phyloP scores from a whole-genome alignment of 2,329 filamentous ascomycete genomes.

The Verticillium dahliae region DNA sequence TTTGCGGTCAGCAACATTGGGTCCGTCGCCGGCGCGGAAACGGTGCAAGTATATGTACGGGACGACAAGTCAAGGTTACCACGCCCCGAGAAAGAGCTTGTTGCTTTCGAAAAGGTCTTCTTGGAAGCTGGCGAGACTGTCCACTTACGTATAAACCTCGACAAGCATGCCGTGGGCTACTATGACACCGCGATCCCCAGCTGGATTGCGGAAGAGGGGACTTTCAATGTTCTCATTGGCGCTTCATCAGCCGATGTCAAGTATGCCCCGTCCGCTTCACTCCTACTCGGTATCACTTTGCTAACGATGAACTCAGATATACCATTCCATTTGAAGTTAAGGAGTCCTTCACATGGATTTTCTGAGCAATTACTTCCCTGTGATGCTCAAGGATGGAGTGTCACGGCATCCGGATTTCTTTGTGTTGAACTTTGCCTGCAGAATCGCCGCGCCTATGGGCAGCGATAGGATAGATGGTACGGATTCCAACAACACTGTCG shows the following conservation, averaged over 20 bases:
- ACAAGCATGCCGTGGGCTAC: slow-evolving; percentile 51
- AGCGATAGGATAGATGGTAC: not conserved
- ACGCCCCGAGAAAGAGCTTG: slow-evolving; percentile 63
- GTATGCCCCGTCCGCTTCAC: slow-evolving; percentile 6
- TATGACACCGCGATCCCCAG: slow-evolving; percentile 51
- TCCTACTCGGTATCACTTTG: not conserved
- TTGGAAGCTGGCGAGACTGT: slow-evolving; percentile 50
- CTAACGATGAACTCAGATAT: slow-evolving; percentile 13
- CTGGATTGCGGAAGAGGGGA: slow-evolving; percentile 62
- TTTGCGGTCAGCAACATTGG: slow-evolving; percentile 51
- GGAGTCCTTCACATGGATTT: slow-evolving; percentile 61
- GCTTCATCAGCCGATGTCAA: slow-evolving; percentile 55
- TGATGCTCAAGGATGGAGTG: not conserved
- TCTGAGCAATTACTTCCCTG: slow-evolving; percentile 26
- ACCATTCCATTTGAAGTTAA: slow-evolving; percentile 47
- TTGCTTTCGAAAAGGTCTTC: slow-evolving; percentile 60
- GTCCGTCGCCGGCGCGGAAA: slow-evolving; percentile 49
- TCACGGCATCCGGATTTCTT: not conserved
- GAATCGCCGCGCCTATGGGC: not conserved
- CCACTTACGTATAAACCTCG: slow-evolving; percentile 37
- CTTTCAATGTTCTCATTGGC: slow-evolving; percentile 54
- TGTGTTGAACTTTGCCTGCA: not conserved
- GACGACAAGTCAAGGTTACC: slow-evolving; percentile 57
- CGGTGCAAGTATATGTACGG: slow-evolving; percentile 62
- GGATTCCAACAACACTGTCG: not conserved